These are phyloP conservation scores for Begonia fuchsioides DNA, from an alignment of 306 rosid species.

Conservation along the genomic window DNA sequence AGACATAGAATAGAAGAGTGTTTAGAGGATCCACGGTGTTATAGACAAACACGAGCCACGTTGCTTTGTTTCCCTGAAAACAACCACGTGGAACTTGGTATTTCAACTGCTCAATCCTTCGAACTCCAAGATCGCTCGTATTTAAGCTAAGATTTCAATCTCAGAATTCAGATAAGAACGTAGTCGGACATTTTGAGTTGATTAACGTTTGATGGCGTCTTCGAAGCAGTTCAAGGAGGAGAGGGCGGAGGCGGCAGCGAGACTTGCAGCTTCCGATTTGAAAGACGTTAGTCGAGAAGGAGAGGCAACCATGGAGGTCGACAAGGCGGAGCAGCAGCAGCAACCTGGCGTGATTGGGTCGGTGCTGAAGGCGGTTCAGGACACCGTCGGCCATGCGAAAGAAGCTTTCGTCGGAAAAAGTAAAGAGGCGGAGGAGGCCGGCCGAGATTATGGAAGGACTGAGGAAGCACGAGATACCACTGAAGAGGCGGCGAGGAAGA, in stretches of 20 bases:
- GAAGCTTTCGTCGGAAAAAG: background rate
- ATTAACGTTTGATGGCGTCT: constrained; percentile 33
- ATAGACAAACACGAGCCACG: too few species aligned
- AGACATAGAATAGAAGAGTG: too few species aligned
- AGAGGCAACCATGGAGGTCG: background rate
- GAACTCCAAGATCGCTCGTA: too few species aligned
- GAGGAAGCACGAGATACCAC: constrained; percentile 15
- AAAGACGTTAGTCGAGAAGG: constrained; percentile 21
- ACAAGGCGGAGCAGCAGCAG: constrained; percentile 14
- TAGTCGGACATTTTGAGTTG: too few species aligned
- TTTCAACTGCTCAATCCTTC: too few species aligned
- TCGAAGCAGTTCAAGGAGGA: constrained; percentile 31
- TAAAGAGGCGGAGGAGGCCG: constrained; percentile 10
- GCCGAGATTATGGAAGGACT: constrained; percentile 3
- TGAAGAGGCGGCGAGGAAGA: constrained; percentile 1
- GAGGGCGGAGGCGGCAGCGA: constrained; percentile 56
- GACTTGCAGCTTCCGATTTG: constrained; percentile 41
- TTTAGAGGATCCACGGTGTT: too few species aligned
- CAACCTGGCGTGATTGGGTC: constrained; percentile 48
- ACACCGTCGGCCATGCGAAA: constrained; percentile 26
- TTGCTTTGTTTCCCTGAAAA: too few species aligned
- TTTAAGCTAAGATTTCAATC: too few species aligned
- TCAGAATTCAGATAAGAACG: too few species aligned
- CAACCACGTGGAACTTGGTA: too few species aligned
- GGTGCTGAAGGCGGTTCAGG: constrained; percentile 33